phyloP scores from a whole-genome alignment of 805 yeast species.

The Saturnispora bothae region DNA sequence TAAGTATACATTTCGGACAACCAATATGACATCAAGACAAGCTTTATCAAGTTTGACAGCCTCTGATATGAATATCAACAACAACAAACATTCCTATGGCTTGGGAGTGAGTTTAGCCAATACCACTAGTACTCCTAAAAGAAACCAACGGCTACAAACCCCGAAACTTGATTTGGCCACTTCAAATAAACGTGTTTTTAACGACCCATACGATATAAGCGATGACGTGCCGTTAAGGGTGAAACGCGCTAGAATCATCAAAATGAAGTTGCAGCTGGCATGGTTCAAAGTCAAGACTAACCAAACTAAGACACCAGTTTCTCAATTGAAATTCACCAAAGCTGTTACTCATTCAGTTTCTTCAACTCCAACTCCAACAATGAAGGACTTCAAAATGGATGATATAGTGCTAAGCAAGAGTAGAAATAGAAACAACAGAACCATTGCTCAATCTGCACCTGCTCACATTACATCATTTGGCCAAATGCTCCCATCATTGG shows the following conservation, averaged over 20 bases:
- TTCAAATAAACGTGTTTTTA: too few species aligned
- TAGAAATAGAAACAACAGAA: not conserved
- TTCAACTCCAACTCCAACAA: too few species aligned
- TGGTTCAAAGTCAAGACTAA: constrained; percentile 42
- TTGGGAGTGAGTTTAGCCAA: too few species aligned
- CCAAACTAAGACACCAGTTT: constrained; percentile 29
- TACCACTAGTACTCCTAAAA: constrained; percentile 8
- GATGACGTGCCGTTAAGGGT: constrained; percentile 17
- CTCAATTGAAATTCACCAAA: constrained; percentile 21
- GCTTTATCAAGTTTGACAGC: constrained; percentile 17
- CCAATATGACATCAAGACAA: not conserved
- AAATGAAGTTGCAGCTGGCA: constrained; percentile 40
- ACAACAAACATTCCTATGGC: constrained; percentile 1
- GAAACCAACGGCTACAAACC: too few species aligned
- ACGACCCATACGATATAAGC: constrained; percentile 4
- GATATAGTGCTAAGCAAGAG: constrained; percentile 3
- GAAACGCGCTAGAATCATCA: constrained; percentile 32
- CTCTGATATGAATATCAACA: constrained; percentile 17
- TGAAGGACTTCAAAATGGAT: constrained; percentile 1
- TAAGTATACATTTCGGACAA: not conserved
- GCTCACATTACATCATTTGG: constrained; percentile 14
- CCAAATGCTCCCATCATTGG: not conserved
- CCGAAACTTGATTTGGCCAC: too few species aligned
- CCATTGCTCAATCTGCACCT: constrained; percentile 14
- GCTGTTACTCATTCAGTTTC: too few species aligned